Evolutionary conservation across 306 rosid species (phyloP), one percentile per base, ranked within the genome.

Genomic region (Lupinus albus): DNA sequence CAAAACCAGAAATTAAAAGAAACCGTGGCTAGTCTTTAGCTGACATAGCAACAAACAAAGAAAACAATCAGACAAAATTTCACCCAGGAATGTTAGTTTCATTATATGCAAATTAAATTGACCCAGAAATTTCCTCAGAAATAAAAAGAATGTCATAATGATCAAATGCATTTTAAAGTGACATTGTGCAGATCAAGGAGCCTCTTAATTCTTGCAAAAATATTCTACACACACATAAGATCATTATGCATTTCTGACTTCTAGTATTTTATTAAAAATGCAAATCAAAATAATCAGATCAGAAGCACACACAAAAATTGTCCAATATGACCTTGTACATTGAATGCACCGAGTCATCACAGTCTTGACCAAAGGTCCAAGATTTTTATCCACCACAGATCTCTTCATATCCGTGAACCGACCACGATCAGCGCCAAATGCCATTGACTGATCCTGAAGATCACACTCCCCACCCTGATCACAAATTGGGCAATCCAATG

Each of bases 361-460:
- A 79, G 99, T 94, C 85, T 94, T 94, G 79, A 90, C 99, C 75
- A 94, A 76, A 72, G 97, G 99, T 53, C 99, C 97, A 67, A 94
- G 99, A 79, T 94, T 94, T 84, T 94, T 90, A 70, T 94, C 99
- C 20, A 94, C 99, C 52, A 90, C 96, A 5, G 99, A 85, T 82
- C 99, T 85, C 91, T 94, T 90, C 88, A 94, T 70, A 45, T 94
- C 97, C 11, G 97, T 94, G 82, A 94, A 94, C 58, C 99, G 89
- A 30, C 99, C 99, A 11, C 97, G 97, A 73, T 93, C 99, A 60
- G 99, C 84, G 12, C 99, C 99, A 76, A 94, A 94, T 48, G 99
- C 99, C 99, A 94, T 94, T 62, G 96, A 94, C 85, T 94, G 99
- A 82, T 94, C 99, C 90, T 94, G 99, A 50, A 94, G 96, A 68